phyloP scores from a whole-genome alignment of 805 yeast genomes.

The Yamadazyma akitaensis region DNA sequence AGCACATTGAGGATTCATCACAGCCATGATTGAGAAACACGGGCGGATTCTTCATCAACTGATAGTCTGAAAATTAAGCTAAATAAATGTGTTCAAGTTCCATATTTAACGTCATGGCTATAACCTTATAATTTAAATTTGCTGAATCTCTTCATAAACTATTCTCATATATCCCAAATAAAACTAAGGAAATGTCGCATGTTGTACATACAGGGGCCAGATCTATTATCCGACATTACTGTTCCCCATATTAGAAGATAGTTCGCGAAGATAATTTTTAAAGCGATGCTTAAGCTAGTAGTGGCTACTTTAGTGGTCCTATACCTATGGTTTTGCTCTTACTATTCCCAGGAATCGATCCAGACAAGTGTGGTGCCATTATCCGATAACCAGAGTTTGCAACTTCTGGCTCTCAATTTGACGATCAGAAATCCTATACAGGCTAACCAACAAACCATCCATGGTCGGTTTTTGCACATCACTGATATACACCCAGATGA shows the following conservation, averaged over 20 bases:
- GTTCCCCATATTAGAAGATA: neutral
- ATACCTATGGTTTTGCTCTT: constrained; percentile 12
- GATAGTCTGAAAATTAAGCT: too few species aligned
- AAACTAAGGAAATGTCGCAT: too few species aligned
- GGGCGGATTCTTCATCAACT: neutral
- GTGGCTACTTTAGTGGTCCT: neutral
- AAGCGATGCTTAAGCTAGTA: constrained; percentile 6
- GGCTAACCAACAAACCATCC: constrained; percentile 35
- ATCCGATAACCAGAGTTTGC: neutral
- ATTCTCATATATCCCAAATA: too few species aligned
- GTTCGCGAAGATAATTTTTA: neutral
- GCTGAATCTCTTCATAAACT: too few species aligned
- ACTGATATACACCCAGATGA: constrained; percentile 89
- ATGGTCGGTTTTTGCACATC: constrained; percentile 80
- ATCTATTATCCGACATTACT: too few species aligned
- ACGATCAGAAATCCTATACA: constrained; percentile 31
- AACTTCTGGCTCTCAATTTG: constrained; percentile 21
- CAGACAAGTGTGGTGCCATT: constrained; percentile 2
- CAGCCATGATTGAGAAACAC: neutral
- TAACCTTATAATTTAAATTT: too few species aligned
- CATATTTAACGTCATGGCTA: too few species aligned
- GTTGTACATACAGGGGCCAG: too few species aligned
- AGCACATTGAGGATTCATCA: neutral
- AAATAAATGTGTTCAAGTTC: too few species aligned
- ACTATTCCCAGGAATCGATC: neutral